Evolutionary conservation across 805 yeast species (phyloP), one percentile per base, ranked within the genome.

Genomic region (Candida odintsovae): DNA sequence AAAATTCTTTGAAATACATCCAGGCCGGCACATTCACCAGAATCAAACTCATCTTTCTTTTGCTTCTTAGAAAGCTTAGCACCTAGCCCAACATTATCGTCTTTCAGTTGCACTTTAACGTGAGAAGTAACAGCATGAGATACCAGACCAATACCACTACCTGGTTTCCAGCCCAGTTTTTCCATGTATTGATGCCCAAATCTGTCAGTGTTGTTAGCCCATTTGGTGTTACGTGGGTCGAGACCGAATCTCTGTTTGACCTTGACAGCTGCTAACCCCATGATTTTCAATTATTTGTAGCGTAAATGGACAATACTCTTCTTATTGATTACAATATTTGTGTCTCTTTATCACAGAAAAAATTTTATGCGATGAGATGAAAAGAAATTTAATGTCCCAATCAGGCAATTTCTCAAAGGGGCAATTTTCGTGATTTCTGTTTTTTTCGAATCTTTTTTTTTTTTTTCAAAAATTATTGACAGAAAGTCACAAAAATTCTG

Each of bases 151-250:
- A 92, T 73, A 8, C 98, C 98, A 51, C 72, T 69, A 18, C 99
- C 99, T 2, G 95, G 96, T 44, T 72, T 75, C 99, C 99, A 92
- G 16, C 99, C 99, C 61, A 83, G 70, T 54, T 79, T 83, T 51
- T 80, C 80, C 49, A 92, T 65, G 64, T 90, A 90, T 58, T 84
- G 79, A 63, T 86, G 97, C 0, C 99, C 99, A 59, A 92, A 92
- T 43, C 96, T 69, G 4, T 73, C 71, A 0, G 83, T 80, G 57
- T 88, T 87, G 60, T 89, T 89, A 22, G 97, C 84, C 99, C 99
- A 92, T 50, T 81, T 77, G 1, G 97, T 90, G 60, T 92, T 92
- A 60, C 98, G 73, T 16, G 99, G 99, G 68, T 92, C 99, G 33
- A 75, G 67, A 11, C 98, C 97, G 63, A 90, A 84, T 59, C 94